A percentile compares a stretch with the other conserved stretches of the same genome.
Conservation (phyloP, 495 filamentous ascomycete species). For the Penicillium coprophilum region DNA sequence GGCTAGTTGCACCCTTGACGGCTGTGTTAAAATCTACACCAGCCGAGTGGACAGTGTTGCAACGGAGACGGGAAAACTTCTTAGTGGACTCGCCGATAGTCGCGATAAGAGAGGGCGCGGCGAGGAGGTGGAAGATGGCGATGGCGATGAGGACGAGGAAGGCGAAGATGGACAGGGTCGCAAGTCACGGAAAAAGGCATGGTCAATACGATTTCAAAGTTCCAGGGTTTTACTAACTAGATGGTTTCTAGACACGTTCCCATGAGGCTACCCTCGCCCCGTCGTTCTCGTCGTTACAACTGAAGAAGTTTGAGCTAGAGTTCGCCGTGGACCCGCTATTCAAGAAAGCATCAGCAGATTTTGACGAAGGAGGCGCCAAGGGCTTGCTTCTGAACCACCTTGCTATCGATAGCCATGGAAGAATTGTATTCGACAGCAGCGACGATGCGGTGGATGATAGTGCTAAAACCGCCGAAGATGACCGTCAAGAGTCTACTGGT, state of each 20-base stretch:
- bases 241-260: conserved; percentile 60
- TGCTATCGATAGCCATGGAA: conserved; percentile 83
- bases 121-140: conserved; percentile 58
- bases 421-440: conserved; percentile 97
- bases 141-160: conserved; percentile 72
- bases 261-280: conserved; percentile 90
- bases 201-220: background rate
- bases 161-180: conserved; percentile 77
- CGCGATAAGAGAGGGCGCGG: conserved; percentile 72
- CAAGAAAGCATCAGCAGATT: conserved; percentile 97
- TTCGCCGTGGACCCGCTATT: conserved; percentile 96
- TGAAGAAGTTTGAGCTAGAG: conserved; percentile 97
- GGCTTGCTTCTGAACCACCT: conserved; percentile 93
- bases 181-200: conserved; percentile 71
- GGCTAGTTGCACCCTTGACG: conserved; percentile 95
- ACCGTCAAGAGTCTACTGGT: conserved; percentile 32
- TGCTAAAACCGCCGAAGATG: conserved; percentile 53
- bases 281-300: conserved; percentile 80
- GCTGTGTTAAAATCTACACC: conserved; percentile 99
- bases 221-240: background rate
- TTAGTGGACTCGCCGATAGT: conserved; percentile 93
- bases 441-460: conserved; percentile 76
- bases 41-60: conserved; percentile 97
- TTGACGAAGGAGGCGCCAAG: conserved; percentile 97
- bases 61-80: conserved; percentile 91